A percentile compares a stretch with the other conserved stretches of the same genome.
Conservation (phyloP, 495 filamentous ascomycete species). For the Trypethelium eluteriae region DNA sequence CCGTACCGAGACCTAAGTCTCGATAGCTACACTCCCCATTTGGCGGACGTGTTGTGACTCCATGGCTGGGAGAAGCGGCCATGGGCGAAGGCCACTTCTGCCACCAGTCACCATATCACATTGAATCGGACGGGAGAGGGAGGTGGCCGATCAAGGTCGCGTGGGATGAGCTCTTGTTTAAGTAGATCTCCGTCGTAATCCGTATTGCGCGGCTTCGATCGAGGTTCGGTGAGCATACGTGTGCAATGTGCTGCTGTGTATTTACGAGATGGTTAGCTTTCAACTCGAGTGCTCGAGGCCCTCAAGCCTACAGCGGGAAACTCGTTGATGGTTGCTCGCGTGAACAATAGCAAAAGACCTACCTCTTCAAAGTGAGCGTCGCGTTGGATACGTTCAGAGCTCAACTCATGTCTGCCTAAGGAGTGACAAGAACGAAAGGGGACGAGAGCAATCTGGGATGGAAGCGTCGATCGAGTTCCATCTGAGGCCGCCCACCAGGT, state of each 20-base stretch:
- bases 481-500: background rate
- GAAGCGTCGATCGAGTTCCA: too few species aligned
- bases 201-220: background rate
- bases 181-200: background rate
- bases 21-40: constrained; percentile 56
- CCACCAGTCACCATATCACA: constrained; percentile 8
- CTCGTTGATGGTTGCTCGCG: background rate
- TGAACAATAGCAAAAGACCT: background rate
- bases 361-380: background rate
- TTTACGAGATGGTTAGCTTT: background rate
- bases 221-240: background rate
- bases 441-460: background rate
- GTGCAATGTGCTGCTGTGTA: background rate
- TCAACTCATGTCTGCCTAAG: constrained; percentile 10
- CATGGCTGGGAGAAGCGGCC: constrained; percentile 12
- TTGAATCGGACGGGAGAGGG: background rate
- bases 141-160: background rate
- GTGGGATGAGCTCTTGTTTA: background rate
- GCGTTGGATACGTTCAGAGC: background rate
- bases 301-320: background rate
- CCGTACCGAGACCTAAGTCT: constrained; percentile 41
- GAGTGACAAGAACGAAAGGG: background rate
- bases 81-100: constrained; percentile 13
- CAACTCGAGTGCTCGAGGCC: background rate
- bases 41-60: constrained; percentile 21